phyloP scores from a whole-genome alignment of 805 yeast species.

The Zygoascus bituminiphila region DNA sequence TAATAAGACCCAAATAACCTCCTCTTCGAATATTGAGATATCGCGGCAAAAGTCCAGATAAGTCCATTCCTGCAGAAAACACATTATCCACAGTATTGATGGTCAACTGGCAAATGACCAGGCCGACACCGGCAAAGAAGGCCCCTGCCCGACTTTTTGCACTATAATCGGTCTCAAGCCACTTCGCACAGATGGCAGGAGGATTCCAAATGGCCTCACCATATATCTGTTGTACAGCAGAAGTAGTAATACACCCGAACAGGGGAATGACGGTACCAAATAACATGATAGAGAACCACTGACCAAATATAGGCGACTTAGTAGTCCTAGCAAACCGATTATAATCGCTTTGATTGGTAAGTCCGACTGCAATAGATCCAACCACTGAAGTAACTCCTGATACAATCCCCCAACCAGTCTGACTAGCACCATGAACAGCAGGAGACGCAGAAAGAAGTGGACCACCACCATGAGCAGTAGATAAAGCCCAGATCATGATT shows the following conservation, averaged over 20 bases:
- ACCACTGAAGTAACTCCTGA: constrained; percentile 34
- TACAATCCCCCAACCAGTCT: constrained; percentile 33
- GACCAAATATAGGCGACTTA: constrained; percentile 35
- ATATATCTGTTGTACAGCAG: constrained; percentile 35
- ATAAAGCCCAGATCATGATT: constrained; percentile 23
- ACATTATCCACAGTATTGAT: constrained; percentile 30
- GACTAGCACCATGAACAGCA: constrained; percentile 23
- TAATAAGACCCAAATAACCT: constrained; percentile 32
- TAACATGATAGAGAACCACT: constrained; percentile 30
- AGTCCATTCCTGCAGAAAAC: constrained; percentile 42
- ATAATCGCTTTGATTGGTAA: constrained; percentile 37
- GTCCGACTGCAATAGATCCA: constrained; percentile 34
- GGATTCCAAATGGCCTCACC: constrained; percentile 43
- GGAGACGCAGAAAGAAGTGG: constrained; percentile 15
- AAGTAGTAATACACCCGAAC: constrained; percentile 39
- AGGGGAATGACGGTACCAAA: constrained; percentile 39
- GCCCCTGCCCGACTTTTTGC: constrained; percentile 40
- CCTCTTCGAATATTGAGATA: constrained; percentile 39
- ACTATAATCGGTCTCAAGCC: constrained; percentile 34
- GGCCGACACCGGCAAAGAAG: constrained; percentile 33
- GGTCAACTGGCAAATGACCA: constrained; percentile 10
- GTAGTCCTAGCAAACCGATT: constrained; percentile 35
- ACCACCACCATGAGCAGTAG: constrained; percentile 16
- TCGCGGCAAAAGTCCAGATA: constrained; percentile 39
- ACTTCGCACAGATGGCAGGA: constrained; percentile 29